These are phyloP conservation scores for Arthrobotrys sphaeroides DNA, from an alignment of 2,329 filamentous ascomycete species.

Conservation along the genomic window DNA sequence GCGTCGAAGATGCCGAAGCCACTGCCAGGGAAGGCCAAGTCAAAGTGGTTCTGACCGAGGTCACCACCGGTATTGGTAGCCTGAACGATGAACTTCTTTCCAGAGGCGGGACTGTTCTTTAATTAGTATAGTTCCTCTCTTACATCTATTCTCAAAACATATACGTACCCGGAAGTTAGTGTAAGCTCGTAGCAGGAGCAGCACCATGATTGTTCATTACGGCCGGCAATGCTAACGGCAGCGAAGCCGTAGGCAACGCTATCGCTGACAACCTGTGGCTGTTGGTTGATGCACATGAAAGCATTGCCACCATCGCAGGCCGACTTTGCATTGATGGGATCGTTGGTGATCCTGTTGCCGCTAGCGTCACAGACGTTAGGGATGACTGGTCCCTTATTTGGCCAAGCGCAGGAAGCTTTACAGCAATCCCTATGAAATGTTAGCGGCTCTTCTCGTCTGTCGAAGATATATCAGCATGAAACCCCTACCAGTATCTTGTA, in stretches of 20 bases:
- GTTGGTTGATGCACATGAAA: slow-evolving; percentile 71
- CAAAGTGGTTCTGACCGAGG: slow-evolving; percentile 69
- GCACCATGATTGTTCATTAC: slow-evolving; percentile 71
- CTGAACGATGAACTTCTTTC: slow-evolving; percentile 73
- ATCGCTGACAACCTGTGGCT: slow-evolving; percentile 71
- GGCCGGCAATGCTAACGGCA: slow-evolving; percentile 68
- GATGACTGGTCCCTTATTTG: slow-evolving; percentile 53
- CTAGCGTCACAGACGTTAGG: slow-evolving; percentile 46
- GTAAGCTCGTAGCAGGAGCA: slow-evolving; percentile 73
- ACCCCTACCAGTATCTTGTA: slow-evolving; percentile 59
- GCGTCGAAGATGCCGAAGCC: slow-evolving; percentile 69
- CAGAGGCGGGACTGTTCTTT: slow-evolving; percentile 64
- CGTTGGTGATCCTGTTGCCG: slow-evolving; percentile 47
- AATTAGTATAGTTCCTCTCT: neutral
- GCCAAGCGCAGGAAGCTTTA: slow-evolving; percentile 72
- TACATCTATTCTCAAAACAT: neutral
- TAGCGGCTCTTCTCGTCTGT: slow-evolving; percentile 58
- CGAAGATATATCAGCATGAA: neutral
- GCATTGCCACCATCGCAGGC: slow-evolving; percentile 70
- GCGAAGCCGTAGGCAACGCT: slow-evolving; percentile 72
- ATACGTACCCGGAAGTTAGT: slow-evolving; percentile 63
- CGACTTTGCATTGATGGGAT: slow-evolving; percentile 43
- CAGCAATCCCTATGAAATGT: slow-evolving; percentile 68
- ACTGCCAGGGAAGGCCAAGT: slow-evolving; percentile 62
- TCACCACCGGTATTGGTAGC: slow-evolving; percentile 72